A percentile compares a stretch with the other conserved stretches of the same genome.
Evolutionary conservation across 1,139 yeast genomes (phyloP).

Genomic region (Lodderomyces metapsilosis): DNA sequence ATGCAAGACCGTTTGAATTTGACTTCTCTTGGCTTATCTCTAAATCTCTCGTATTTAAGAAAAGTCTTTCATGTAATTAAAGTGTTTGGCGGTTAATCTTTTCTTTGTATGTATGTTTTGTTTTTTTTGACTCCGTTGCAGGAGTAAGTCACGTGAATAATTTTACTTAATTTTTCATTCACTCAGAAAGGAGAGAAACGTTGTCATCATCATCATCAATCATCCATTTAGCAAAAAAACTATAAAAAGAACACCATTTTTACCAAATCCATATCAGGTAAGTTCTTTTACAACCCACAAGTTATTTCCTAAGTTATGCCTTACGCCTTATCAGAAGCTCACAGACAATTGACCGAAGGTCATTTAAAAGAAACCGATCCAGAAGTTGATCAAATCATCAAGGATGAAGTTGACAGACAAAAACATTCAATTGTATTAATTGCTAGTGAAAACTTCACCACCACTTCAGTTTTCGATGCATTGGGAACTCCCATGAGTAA

Average conservation of each 20-base stretch:
- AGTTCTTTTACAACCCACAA: no score
- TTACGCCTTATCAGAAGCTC: slow-evolving; percentile 67
- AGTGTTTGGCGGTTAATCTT: not conserved
- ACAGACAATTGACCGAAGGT: slow-evolving; percentile 65
- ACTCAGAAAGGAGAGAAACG: not conserved
- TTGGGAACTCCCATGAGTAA: slow-evolving; percentile 96
- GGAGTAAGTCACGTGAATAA: not conserved
- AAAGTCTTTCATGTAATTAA: no score
- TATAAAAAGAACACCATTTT: no score
- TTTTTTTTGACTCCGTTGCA: slow-evolving; percentile 1
- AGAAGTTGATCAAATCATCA: slow-evolving; percentile 76
- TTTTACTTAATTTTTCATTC: no score
- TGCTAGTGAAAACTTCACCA: slow-evolving; percentile 96
- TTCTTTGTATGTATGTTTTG: not conserved
- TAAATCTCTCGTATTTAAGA: no score
- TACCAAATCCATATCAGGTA: no score
- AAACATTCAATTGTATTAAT: slow-evolving; percentile 90
- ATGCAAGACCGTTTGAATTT: no score
- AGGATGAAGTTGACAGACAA: slow-evolving; percentile 90
- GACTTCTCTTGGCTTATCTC: no score
- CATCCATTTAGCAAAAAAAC: not conserved
- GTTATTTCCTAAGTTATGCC: no score
- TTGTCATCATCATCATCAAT: not conserved
- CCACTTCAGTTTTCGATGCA: slow-evolving; percentile 94
- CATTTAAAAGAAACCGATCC: slow-evolving; percentile 77